A percentile compares a stretch with the other conserved stretches of the same genome.
Evolutionary conservation across 345 rosid species (phyloP).

Genomic region (Physaria fendleri): DNA sequence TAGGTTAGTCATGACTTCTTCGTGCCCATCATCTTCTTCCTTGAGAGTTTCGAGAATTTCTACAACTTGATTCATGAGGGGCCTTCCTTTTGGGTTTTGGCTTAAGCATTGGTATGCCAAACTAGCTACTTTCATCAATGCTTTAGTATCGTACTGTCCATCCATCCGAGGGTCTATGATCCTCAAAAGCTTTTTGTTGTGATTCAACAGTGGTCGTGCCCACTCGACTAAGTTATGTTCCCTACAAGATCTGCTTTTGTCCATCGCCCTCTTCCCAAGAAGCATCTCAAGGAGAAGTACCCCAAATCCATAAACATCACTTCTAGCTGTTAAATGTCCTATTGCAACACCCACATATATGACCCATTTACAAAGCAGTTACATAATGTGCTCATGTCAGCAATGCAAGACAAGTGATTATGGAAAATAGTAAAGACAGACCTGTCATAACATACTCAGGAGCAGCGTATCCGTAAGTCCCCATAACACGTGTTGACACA

Average conservation of each 20-base stretch:
- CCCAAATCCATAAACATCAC: conserved; percentile 96
- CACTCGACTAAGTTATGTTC: conserved; percentile 95
- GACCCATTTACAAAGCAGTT: background rate
- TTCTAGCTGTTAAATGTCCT: conserved; percentile 94
- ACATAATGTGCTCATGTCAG: background rate
- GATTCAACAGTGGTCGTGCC: conserved; percentile 85
- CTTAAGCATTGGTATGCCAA: conserved; percentile 86
- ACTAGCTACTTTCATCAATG: conserved; percentile 65
- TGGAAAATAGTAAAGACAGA: conserved; percentile 30
- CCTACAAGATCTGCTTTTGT: conserved; percentile 80
- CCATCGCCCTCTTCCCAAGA: conserved; percentile 90
- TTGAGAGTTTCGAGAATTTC: conserved; percentile 61
- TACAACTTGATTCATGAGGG: conserved; percentile 66
- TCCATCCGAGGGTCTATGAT: conserved; percentile 90
- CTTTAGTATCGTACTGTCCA: conserved; percentile 60
- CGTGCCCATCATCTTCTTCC: conserved; percentile 30
- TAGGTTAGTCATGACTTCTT: conserved; percentile 37
- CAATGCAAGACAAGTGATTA: background rate
- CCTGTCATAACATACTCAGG: conserved; percentile 98
- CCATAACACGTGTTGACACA: conserved; percentile 98
- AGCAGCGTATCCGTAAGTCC: conserved; percentile 97
- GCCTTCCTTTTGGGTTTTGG: conserved; percentile 64
- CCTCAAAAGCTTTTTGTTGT: conserved; percentile 77
- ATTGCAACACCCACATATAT: conserved; percentile 19
- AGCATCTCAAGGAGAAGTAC: conserved; percentile 95